Percentiles rank a stretch among this genome's conserved stretches.
These are phyloP conservation scores for Mucor ambiguus DNA, from an alignment of 371 early-diverging fungal genomes.

Conservation along the genomic window DNA sequence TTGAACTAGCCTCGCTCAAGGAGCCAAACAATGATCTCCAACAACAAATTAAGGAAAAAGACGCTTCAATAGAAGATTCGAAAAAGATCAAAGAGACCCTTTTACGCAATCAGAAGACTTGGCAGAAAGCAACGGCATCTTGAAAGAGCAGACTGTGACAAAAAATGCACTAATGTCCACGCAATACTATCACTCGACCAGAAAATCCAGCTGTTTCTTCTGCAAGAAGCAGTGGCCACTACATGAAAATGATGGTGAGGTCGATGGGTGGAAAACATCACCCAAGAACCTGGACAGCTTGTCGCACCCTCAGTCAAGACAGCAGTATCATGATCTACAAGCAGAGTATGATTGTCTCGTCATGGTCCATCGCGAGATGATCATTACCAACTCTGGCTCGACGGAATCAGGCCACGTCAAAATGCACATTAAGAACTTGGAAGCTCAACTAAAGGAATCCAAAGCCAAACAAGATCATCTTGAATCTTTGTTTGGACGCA, in stretches of 20 bases:
- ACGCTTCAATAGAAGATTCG: background rate
- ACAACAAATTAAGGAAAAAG: background rate
- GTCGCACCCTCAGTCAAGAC: background rate
- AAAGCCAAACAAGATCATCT: background rate
- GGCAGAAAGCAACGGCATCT: background rate
- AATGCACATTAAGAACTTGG: background rate
- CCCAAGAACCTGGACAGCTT: background rate
- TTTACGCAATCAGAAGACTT: background rate
- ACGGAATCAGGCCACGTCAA: background rate
- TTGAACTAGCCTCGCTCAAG: background rate
- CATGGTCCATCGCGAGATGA: background rate
- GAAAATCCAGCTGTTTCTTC: background rate
- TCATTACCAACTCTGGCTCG: background rate
- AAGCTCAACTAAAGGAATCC: background rate
- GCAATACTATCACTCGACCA: background rate
- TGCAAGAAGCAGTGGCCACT: background rate
- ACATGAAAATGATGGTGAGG: background rate
- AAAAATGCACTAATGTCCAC: background rate
- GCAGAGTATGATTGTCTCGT: background rate
- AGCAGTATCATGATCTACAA: background rate
- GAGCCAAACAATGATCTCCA: background rate
- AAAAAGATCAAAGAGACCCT: background rate
- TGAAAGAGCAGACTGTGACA: background rate
- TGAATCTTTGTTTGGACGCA: background rate
- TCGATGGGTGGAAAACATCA: background rate